Conservation (phyloP, 371 early-diverging fungal genomes). For the Capillidium heterosporum region DNA sequence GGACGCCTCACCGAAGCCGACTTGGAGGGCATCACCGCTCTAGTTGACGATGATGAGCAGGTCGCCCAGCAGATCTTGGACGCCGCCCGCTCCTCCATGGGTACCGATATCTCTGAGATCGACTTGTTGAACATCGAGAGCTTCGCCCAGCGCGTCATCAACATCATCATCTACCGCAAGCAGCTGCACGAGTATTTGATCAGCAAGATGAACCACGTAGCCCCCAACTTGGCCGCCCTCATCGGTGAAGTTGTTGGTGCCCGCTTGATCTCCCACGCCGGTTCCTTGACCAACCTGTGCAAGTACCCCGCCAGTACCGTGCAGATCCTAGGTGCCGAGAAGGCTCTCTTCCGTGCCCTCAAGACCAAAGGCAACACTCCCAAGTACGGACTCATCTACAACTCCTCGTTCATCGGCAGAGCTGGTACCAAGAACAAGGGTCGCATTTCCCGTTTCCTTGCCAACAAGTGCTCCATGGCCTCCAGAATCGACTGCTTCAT, state of each 20-base stretch:
- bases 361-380: conserved; percentile 97
- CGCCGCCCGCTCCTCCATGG: conserved; percentile 85
- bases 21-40: conserved; percentile 51
- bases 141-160: conserved; percentile 68
- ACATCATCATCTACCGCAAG: conserved; percentile 67
- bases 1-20: conserved; percentile 53
- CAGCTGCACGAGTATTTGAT: conserved; percentile 77
- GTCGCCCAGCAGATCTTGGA: conserved; percentile 28
- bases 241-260: conserved; percentile 89
- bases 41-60: conserved; percentile 43
- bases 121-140: conserved; percentile 74
- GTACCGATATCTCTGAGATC: conserved; percentile 77
- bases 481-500: conserved; percentile 94
- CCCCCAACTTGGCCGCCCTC: conserved; percentile 82
- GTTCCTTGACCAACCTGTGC: conserved; percentile 76
- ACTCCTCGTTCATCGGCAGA: conserved; percentile 88
- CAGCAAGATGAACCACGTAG: conserved; percentile 75
- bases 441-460: conserved; percentile 91
- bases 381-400: conserved; percentile 97
- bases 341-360: conserved; percentile 91
- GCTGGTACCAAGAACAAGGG: conserved; percentile 96
- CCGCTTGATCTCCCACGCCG: conserved; percentile 79
- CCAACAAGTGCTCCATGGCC: conserved; percentile 96
- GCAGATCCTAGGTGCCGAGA: conserved; percentile 96
- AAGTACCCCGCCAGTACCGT: conserved; percentile 90